Evolutionary conservation across 192 early-diverging fungal species (phyloP).

Genomic region (Coemansia aciculifera): DNA sequence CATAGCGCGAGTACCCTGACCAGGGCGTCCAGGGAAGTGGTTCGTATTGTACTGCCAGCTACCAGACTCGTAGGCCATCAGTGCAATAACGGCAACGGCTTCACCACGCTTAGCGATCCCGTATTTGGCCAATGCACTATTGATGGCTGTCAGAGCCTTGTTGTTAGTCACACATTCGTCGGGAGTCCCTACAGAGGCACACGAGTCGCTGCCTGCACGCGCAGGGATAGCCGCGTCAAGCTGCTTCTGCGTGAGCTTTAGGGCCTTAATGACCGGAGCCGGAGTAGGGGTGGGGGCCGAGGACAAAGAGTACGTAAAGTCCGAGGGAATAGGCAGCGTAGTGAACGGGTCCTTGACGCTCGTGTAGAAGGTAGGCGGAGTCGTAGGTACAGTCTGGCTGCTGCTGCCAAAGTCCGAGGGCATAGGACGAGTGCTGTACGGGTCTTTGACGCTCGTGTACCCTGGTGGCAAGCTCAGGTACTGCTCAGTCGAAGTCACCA

Average conservation of each 20-base stretch:
- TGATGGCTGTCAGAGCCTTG: constrained; percentile 31
- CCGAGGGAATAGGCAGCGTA: constrained; percentile 7
- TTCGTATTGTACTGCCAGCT: constrained; percentile 54
- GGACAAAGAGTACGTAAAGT: constrained; percentile 9
- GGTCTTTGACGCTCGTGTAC: constrained; percentile 6
- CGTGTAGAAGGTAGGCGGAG: constrained; percentile 8
- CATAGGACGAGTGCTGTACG: constrained; percentile 19
- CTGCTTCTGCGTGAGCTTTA: constrained; percentile 18
- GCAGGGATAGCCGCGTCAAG: constrained; percentile 25
- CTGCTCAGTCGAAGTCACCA: not conserved
- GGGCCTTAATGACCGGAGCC: not conserved
- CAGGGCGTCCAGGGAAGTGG: constrained; percentile 43
- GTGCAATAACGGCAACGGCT: constrained; percentile 35
- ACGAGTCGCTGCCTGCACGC: constrained; percentile 14
- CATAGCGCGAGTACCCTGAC: constrained; percentile 53
- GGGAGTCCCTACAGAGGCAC: constrained; percentile 13
- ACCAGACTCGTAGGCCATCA: constrained; percentile 51
- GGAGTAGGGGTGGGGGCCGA: not conserved
- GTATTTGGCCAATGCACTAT: constrained; percentile 44
- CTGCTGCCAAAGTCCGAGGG: constrained; percentile 3
- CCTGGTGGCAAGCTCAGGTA: not conserved
- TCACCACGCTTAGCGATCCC: constrained; percentile 30
- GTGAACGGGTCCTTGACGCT: constrained; percentile 15
- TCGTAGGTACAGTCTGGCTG: not conserved
- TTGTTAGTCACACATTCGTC: constrained; percentile 37